Evolutionary conservation across 352 stramenopile species (phyloP), one percentile per base, ranked within the genome.

Genomic region (Phytophthora pistaciae): DNA sequence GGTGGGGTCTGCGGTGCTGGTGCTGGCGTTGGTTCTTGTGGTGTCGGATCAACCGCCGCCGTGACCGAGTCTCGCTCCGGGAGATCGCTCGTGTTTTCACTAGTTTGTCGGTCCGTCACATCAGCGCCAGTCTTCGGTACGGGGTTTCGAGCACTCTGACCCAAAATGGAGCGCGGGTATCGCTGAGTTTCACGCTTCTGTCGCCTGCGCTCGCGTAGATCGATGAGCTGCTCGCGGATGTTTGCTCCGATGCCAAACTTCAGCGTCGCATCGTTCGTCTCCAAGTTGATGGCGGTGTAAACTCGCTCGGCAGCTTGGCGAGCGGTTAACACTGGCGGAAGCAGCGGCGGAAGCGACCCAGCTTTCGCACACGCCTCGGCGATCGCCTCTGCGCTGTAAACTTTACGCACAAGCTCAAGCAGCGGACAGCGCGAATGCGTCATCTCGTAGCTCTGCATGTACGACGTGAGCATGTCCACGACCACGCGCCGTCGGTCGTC

Each of bases 391-490:
- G 65, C 29, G 27, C 70, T 77, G 50, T 77, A 78, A 3, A 78
- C 53, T 52, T 56, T 71, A 0, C 70, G 74, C 11, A 77, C 70
- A 18, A 77, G 60, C 16, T 81, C 66, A 23, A 81, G 49, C 44
- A 81, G 31, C 1, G 74, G 70, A 18, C 74, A 81, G 2, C 56
- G 59, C 18, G 52, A 56, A 7, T 72, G 59, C 29, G 23, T 69
- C 11, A 57, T 33, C 44, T 76, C 70, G 52, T 77, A 79, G 23
- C 66, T 74, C 13, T 79, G 68, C 68, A 82, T 77, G 54, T 78
- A 80, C 2, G 64, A 74, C 14, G 59, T 53, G 13, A 82, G 57
- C 72, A 82, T 79, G 20, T 70, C 65, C 11, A 78, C 53, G 9
- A 82, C 49, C 6, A 82, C 72, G 29, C 56, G 69, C 9, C 40